These are phyloP conservation scores for Eutypa lata DNA, from an alignment of 2,329 filamentous ascomycete genomes.

Conservation along the genomic window DNA sequence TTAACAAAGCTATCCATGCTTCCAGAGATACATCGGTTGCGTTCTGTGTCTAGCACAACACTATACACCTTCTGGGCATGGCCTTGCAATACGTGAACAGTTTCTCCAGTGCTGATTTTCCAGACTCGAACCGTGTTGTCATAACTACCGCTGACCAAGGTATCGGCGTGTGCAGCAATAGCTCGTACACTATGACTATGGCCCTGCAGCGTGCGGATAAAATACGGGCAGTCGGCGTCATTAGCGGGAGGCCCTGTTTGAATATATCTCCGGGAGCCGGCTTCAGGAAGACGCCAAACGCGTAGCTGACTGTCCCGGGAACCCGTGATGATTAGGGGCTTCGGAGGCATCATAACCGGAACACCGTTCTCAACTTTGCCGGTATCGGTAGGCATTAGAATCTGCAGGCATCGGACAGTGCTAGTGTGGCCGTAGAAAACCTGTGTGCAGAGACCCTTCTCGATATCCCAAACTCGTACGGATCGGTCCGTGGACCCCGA, in stretches of 20 bases:
- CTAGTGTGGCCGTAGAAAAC: constrained; percentile 97
- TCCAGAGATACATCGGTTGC: constrained; percentile 93
- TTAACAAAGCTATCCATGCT: constrained; percentile 99
- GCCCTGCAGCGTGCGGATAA: constrained; percentile 80
- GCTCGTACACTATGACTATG: constrained; percentile 93
- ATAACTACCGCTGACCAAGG: constrained; percentile 95
- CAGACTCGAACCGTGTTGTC: constrained; percentile 94
- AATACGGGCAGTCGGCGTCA: constrained; percentile 86
- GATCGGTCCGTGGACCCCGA: constrained; percentile 95
- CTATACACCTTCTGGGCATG: constrained; percentile 95
- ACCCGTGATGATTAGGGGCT: constrained; percentile 94
- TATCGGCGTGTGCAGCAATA: constrained; percentile 92
- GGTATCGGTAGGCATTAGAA: constrained; percentile 80
- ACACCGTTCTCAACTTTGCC: constrained; percentile 69
- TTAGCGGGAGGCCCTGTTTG: constrained; percentile 73
- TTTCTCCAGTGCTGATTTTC: constrained; percentile 94
- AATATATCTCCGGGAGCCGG: constrained; percentile 72
- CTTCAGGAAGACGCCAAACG: constrained; percentile 89
- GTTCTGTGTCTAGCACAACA: constrained; percentile 86
- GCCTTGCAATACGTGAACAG: constrained; percentile 77
- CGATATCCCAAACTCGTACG: constrained; percentile 99
- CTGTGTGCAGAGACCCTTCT: constrained; percentile 86
- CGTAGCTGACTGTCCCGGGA: constrained; percentile 91
- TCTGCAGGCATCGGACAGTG: constrained; percentile 92
- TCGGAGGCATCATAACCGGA: constrained; percentile 84